Conservation (phyloP, 768 basidiomycete genomes). For the Clitopilus passeckerianus region DNA sequence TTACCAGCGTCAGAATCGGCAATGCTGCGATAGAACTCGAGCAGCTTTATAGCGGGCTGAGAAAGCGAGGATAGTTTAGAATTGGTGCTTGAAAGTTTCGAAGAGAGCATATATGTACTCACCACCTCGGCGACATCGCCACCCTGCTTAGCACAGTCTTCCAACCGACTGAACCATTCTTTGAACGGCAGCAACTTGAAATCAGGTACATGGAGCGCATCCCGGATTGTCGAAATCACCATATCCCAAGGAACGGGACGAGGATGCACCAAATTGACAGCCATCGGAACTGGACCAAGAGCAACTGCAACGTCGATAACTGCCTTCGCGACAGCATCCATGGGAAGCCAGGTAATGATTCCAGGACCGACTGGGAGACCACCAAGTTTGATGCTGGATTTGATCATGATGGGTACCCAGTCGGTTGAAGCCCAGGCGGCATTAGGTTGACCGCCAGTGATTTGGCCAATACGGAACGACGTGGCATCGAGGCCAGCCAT, state of each 20-base stretch:
- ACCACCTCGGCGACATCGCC: neutral
- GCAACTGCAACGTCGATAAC: constrained; percentile 23
- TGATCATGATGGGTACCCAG: constrained; percentile 41
- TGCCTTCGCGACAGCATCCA: constrained; percentile 28
- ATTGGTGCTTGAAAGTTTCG: neutral
- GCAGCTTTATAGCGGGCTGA: constrained; percentile 30
- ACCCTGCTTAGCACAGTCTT: constrained; percentile 10
- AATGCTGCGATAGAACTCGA: constrained; percentile 24
- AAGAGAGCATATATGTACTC: neutral
- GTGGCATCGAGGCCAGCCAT: constrained; percentile 29
- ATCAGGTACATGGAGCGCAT: constrained; percentile 7
- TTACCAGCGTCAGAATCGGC: constrained; percentile 7
- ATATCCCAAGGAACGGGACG: constrained; percentile 23
- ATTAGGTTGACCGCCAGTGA: constrained; percentile 29
- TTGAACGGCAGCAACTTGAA: constrained; percentile 26
- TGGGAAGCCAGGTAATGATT: constrained; percentile 38
- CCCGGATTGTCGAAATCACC: constrained; percentile 20
- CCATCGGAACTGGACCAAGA: constrained; percentile 15
- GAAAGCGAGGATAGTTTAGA: neutral
- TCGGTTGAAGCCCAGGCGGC: constrained; percentile 41
- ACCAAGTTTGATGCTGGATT: constrained; percentile 24
- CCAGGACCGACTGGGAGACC: constrained; percentile 20
- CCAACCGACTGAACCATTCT: constrained; percentile 28
- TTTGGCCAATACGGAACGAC: constrained; percentile 41
- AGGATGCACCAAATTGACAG: constrained; percentile 33